Evolutionary conservation across 2,329 filamentous ascomycete genomes (phyloP).

Genomic region (Colletotrichum shisoi): DNA sequence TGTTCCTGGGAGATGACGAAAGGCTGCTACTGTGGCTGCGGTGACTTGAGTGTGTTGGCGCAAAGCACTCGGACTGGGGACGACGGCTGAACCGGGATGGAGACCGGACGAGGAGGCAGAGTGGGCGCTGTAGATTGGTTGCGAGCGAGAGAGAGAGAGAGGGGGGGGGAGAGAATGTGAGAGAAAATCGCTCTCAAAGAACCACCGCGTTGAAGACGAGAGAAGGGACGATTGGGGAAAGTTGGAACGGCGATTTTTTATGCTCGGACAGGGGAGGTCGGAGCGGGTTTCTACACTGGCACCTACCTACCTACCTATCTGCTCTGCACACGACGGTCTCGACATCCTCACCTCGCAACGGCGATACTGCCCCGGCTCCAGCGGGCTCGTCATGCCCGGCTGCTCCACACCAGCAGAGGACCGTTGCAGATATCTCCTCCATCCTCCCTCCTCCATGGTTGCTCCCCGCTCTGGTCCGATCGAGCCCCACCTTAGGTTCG

Average conservation of each 20-base stretch:
- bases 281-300: constrained; percentile 18
- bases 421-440: not conserved
- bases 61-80: constrained; percentile 13
- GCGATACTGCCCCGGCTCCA: constrained; percentile 11
- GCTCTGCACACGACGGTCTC: constrained; percentile 4
- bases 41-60: constrained; percentile 15
- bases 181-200: not conserved
- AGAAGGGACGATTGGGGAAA: constrained; percentile 11
- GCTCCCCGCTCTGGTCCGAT: not conserved
- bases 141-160: no score
- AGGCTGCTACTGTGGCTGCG: not conserved
- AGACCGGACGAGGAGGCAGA: not conserved
- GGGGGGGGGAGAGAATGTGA: no score
- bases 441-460: not conserved
- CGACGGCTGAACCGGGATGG: constrained; percentile 23
- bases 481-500: constrained; percentile 21
- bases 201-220: not conserved
- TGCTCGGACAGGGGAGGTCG: constrained; percentile 32
- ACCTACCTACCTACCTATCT: no score
- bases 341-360: not conserved
- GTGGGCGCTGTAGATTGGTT: not conserved
- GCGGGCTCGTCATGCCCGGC: constrained; percentile 8
- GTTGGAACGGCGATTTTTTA: constrained; percentile 25
- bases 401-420: not conserved
- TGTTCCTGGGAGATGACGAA: constrained; percentile 30